Evolutionary conservation across 192 early-diverging fungal species (phyloP), one percentile per base, ranked within the genome.

Genomic region (Cladochytrium replicatum): DNA sequence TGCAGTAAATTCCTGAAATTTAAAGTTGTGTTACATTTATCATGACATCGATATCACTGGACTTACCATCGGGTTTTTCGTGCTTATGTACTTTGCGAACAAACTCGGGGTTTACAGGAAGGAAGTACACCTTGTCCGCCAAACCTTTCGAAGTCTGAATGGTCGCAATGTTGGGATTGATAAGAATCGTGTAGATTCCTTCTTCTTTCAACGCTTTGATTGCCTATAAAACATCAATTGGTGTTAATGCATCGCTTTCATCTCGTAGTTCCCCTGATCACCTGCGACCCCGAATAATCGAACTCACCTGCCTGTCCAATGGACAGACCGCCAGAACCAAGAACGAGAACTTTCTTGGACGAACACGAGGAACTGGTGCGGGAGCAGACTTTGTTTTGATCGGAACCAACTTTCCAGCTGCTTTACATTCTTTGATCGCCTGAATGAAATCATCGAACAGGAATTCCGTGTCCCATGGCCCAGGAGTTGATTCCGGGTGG

Each of bases 301-400:
- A 97, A 97, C 75, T 97, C 93, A 41, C 93, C 95, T 34, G 95
- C 95, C 69, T 98, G 95, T 31, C 95, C 95, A 59, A 98, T 98
- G 17, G 88, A 90, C 48, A 99, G 67, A 50, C 95, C 95, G 37
- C 95, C 95, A 19, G 90, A 93, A 40, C 95, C 95, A 34, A 99
- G 77, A 25, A 99, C 82, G 46, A 99, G 75, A 19, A 96, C 95
- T 71, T 95, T 60, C 85, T 85, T 32, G 76, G 69, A 82, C 80
- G 51, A 61, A 69, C 29, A 75, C 88, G 39, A 76, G 65, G 23
- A 0, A 30, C 21, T 9, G 66, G 37, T 17, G 67, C 61, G 17
- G 64, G 60, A 5, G 43, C 59, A 21, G 64, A 60, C 32, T 69
- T 73, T 64, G 84, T 80, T 39, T 66, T 72, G 29, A 95, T 65